These are phyloP conservation scores for Fusarium torreyae DNA, from an alignment of 2,329 filamentous ascomycete genomes.

Conservation along the genomic window DNA sequence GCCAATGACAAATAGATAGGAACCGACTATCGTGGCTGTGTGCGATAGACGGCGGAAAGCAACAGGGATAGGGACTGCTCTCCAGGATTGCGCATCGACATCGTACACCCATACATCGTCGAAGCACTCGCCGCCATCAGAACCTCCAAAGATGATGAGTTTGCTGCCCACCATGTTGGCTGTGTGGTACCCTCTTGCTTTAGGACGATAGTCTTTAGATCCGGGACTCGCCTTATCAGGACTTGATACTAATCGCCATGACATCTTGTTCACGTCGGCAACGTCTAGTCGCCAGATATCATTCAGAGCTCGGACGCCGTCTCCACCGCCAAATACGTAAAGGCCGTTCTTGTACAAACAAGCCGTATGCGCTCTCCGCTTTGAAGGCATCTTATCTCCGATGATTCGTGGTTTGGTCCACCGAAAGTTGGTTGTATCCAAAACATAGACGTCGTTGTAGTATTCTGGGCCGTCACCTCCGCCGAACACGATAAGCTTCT, in stretches of 20 bases:
- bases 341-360: slow-evolving; percentile 80
- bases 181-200: slow-evolving; percentile 78
- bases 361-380: slow-evolving; percentile 77
- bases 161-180: slow-evolving; percentile 81
- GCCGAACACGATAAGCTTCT: slow-evolving; percentile 79
- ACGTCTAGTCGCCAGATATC: slow-evolving; percentile 82
- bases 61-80: slow-evolving; percentile 69
- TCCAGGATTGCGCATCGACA: slow-evolving; percentile 74
- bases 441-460: slow-evolving; percentile 80
- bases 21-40: slow-evolving; percentile 78
- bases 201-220: slow-evolving; percentile 64
- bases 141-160: slow-evolving; percentile 79
- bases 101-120: slow-evolving; percentile 82
- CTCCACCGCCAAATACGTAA: slow-evolving; percentile 80
- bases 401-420: slow-evolving; percentile 75
- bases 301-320: slow-evolving; percentile 78
- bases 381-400: slow-evolving; percentile 71
- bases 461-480: slow-evolving; percentile 79
- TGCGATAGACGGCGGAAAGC: slow-evolving; percentile 77
- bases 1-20: slow-evolving; percentile 78
- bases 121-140: slow-evolving; percentile 80
- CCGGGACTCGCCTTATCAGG: slow-evolving; percentile 56
- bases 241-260: slow-evolving; percentile 75
- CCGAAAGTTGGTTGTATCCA: slow-evolving; percentile 79
- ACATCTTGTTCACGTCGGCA: slow-evolving; percentile 76